Base-by-base conservation (phyloP, 495 filamentous ascomycete species). In the Neurospora discreta region DNA sequence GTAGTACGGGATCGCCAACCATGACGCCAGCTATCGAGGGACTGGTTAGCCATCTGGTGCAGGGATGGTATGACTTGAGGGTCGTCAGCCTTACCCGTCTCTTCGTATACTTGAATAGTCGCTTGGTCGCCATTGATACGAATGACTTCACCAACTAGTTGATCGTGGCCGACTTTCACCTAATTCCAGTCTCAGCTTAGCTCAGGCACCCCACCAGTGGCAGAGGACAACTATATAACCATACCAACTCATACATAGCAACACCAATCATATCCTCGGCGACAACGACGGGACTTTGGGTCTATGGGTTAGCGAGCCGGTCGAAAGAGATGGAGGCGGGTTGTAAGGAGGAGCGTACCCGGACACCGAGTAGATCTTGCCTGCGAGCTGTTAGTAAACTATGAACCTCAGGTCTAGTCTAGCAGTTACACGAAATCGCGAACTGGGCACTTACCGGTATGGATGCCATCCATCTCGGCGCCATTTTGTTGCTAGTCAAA, bases 201-300 rank as follows among this genome's bases (percentile, higher is more conserved):
- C n/a, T 58, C 71, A 20, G 72, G 11, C 65, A 36, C 36, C 58
- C 69, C 71, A 74, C 86, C 73, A 83, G 95, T 36, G 13, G 52
- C 30, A 3, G 13, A 65, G 52, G 52, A 33, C 52, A 65, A 33
- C 2, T 65, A 26, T 33, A 33, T 26, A 52, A 58, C 39, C 78
- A 43, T 79, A 80, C 95, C 88, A 99, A 84, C 85, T 99, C 95
- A 87, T 99, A 98, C 96, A 99, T 98, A 78, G 95, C 94, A 90
- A 95, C 96, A 79, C 95, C 95, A 79, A 94, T 92, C 94, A 98
- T 97, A 81, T 98, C 89, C 85, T 98, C 94, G 79, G 96, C 95
- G 76, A 98, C 89, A 75, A 98, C 90, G 84, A 99, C 95, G 76
- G 95, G 96, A 15, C 70, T 94, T 95, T 78, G 77, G 79, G 72